A percentile compares a stretch with the other conserved stretches of the same genome.
These are phyloP conservation scores for Cyclotella baltica DNA, from an alignment of 108 stramenopile species.

Conservation along the genomic window DNA sequence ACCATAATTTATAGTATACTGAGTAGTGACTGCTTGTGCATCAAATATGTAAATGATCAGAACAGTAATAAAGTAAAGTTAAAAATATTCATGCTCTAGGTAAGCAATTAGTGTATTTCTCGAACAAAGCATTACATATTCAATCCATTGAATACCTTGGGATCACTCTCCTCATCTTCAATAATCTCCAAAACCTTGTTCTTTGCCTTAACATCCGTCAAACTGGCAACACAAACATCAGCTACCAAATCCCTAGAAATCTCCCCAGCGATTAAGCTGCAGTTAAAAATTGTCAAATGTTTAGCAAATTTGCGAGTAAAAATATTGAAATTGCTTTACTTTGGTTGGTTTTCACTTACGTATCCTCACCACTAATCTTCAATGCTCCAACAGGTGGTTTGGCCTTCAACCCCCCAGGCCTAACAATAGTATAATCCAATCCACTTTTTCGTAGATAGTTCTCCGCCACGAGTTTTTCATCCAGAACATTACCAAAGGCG, in stretches of 20 bases:
- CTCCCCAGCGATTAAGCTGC: conserved; percentile 79
- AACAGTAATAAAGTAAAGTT: no score
- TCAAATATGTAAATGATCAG: no score
- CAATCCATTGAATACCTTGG: conserved; percentile 78
- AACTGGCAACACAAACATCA: conserved; percentile 82
- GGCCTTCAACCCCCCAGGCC: conserved; percentile 84
- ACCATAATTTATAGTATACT: no score
- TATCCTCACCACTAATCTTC: conserved; percentile 74
- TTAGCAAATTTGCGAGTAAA: no score
- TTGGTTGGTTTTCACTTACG: no score
- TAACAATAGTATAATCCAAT: conserved; percentile 86
- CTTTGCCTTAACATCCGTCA: conserved; percentile 73
- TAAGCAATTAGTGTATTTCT: no score
- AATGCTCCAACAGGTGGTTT: conserved; percentile 70
- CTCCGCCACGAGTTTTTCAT: conserved; percentile 84
- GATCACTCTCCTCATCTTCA: conserved; percentile 67
- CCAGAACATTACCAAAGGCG: conserved; percentile 84
- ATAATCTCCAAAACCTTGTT: conserved; percentile 89
- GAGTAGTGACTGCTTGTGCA: no score
- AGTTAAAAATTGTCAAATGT: no score
- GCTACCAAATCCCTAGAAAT: conserved; percentile 84
- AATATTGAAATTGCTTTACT: no score
- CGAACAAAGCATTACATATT: conserved; percentile 56
- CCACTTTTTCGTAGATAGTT: conserved; percentile 66
- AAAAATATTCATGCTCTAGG: no score